Percentiles rank a stretch among this genome's conserved stretches.
Conservation (phyloP, 805 yeast species). For the Lachancea sp. region DNA sequence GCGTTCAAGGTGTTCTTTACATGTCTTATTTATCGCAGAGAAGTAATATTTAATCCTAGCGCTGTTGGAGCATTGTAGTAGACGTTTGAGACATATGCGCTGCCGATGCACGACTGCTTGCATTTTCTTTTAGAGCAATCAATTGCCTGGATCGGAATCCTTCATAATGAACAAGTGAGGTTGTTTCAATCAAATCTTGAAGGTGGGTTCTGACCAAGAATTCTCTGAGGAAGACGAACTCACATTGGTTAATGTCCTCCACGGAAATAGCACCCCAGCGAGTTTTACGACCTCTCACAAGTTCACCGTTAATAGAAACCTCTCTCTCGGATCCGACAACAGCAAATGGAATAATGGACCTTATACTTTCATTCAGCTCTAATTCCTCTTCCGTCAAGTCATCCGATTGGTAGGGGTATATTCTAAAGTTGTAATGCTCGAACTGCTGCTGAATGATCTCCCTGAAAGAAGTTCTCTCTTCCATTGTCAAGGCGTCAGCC, state of each 20-base stretch:
- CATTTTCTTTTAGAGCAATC: conserved; percentile 87
- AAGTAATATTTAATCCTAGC: not conserved
- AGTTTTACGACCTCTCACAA: conserved; percentile 84
- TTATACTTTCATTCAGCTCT: conserved; percentile 67
- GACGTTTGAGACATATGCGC: conserved; percentile 30
- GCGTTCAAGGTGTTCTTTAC: not conserved
- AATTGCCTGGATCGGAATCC: conserved; percentile 89
- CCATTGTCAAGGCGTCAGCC: conserved; percentile 80
- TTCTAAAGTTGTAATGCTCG: conserved; percentile 58
- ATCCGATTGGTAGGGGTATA: conserved; percentile 77
- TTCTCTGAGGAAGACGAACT: conserved; percentile 88
- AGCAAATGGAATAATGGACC: conserved; percentile 84
- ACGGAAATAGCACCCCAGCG: conserved; percentile 92
- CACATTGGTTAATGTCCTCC: conserved; percentile 93
- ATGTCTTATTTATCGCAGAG: not conserved
- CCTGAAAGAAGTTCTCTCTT: conserved; percentile 77
- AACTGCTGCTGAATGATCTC: conserved; percentile 72
- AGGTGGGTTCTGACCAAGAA: conserved; percentile 92
- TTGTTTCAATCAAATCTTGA: conserved; percentile 92
- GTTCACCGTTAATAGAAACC: conserved; percentile 67
- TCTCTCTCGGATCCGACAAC: conserved; percentile 85
- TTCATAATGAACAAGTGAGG: conserved; percentile 84
- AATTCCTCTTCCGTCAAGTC: conserved; percentile 65
- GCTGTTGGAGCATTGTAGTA: conserved; percentile 20
- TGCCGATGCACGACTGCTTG: conserved; percentile 37